Base-by-base conservation (phyloP, 192 early-diverging fungal genomes). In the Umbelopsis isabellina region DNA sequence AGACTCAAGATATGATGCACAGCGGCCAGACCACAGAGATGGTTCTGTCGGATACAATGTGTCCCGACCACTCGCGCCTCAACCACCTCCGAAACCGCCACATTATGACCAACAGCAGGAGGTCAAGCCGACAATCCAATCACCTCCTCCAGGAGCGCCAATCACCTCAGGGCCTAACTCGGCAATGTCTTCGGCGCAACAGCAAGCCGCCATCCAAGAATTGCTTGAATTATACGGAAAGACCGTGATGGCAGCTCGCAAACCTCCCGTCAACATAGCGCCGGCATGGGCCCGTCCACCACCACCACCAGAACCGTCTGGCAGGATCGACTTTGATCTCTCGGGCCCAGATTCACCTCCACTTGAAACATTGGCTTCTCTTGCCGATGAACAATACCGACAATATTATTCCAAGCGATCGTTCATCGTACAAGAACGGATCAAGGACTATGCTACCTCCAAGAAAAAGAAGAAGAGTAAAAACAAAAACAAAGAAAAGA, bases 341-440 rank as follows among this genome's bases (percentile, higher is more conserved):
- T 61, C 55, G 2, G 55, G 55, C 13, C 55, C 66, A 18, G 46
- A 52, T 37, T 74, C 72, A 20, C 72, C 72, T 15, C 71, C 71
- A 44, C 25, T 65, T 12, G 66, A 74, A 27, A 45, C 55, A 22
- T 51, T 74, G 47, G 68, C 67, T 44, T 74, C 73, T 68, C 73
- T 70, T 33, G 74, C 50, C 49, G 74, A 70, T 66, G 55, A 51
- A 21, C 67, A 74, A 68, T 51, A 69, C 30, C 48, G 55, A n/a
- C 55, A 61, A 61, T 61, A 61, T 35, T 61, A 61, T 61, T 61
- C 55, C 55, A 61, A 61, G 5, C 55, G 55, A n/a, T 61, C 55
- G 13, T 61, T 61, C 16, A 61, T 61, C 16, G 55, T 61, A 35
- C 55, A 61, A 61, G 55, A 61, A 6, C 27, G 55, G 18, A 61